Evolutionary conservation across 2,329 filamentous ascomycete species (phyloP).

Genomic region (Pyrenochaeta sp.): DNA sequence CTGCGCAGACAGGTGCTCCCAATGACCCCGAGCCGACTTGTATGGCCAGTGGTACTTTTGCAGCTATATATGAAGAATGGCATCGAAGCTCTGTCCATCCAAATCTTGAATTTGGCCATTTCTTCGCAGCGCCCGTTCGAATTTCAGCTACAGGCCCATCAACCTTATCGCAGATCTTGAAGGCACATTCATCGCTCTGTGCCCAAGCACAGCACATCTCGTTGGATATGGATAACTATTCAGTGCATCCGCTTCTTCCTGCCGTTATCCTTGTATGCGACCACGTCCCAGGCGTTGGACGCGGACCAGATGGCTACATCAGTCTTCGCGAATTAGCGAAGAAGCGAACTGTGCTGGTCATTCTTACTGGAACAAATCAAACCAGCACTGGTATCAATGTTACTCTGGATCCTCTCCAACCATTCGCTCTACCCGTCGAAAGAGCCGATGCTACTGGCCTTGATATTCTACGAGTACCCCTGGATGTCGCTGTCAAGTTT

Average conservation of each 20-base stretch:
- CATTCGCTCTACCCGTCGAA: conserved; percentile 19
- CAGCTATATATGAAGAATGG: conserved; percentile 20
- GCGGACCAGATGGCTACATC: conserved; percentile 15
- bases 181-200: conserved; percentile 16
- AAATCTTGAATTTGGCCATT: conserved; percentile 24
- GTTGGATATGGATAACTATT: conserved; percentile 14
- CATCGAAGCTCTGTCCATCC: conserved; percentile 8
- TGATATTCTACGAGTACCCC: conserved; percentile 15
- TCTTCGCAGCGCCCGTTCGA: conserved; percentile 18
- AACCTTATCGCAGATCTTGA: conserved; percentile 11
- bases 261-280: conserved; percentile 18
- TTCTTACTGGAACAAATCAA: conserved; percentile 9
- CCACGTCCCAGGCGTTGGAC: not conserved
- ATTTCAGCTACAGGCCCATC: conserved; percentile 15
- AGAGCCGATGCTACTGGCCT: conserved; percentile 15
- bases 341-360: conserved; percentile 13
- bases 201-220: conserved; percentile 11
- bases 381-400: conserved; percentile 8
- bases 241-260: conserved; percentile 14
- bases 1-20: conserved; percentile 11
- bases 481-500: conserved; percentile 8
- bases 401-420: conserved; percentile 12
- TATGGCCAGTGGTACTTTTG: conserved; percentile 13
- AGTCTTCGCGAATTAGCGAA: conserved; percentile 18
- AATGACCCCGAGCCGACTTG: conserved; percentile 5